Base-by-base conservation (phyloP, 495 filamentous ascomycete species). In the Penicillium atrosanguineum region DNA sequence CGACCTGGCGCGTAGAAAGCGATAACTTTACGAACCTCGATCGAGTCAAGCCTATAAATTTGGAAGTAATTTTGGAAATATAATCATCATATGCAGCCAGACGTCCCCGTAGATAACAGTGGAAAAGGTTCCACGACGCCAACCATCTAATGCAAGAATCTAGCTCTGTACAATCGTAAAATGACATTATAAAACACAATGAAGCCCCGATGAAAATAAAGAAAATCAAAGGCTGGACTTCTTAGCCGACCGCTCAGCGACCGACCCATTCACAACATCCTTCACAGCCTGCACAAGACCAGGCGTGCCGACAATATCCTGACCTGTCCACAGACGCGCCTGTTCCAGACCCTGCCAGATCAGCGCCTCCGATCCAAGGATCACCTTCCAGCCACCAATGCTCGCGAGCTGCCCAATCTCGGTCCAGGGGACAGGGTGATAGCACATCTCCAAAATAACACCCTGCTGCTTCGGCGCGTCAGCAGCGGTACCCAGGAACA, bases 271-370 rank as follows among this genome's bases (percentile, higher is more conserved):
- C 54, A 85, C 79, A 14, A 73, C 56, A 26, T 77, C 69, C 62
- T 83, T 79, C 2, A 83, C 76, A 48, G 75, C 56, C 39, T 77
- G 62, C 25, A 83, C 74, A 44, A 75, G 46, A 1, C 65, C 72
- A 7, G 83, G 83, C 39, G 84, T 72, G 26, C 78, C 74, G 44
- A 79, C 67, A 16, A 81, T 64, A 39, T 79, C 71, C 49, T 70
- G 67, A 3, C 79, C 77, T 28, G 81, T 85, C 85, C 86, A 89
- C 20, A 83, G 77, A 52, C 75, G 77, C 44, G 83, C 79, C 71
- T 89, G 86, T 61, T 89, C 86, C 48, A 90, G 69, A 7, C 87
- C 87, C 68, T 91, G 87, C 77, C 83, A 88, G 63, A 89, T 85
- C 71, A 91, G 69, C 1, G 86, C 83, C 69, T 89, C 87, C 0